Percentiles rank a stretch among this genome's conserved stretches.
Evolutionary conservation across 1,284 basidiomycete species (phyloP).

Genomic region (Earliella scabrosa): DNA sequence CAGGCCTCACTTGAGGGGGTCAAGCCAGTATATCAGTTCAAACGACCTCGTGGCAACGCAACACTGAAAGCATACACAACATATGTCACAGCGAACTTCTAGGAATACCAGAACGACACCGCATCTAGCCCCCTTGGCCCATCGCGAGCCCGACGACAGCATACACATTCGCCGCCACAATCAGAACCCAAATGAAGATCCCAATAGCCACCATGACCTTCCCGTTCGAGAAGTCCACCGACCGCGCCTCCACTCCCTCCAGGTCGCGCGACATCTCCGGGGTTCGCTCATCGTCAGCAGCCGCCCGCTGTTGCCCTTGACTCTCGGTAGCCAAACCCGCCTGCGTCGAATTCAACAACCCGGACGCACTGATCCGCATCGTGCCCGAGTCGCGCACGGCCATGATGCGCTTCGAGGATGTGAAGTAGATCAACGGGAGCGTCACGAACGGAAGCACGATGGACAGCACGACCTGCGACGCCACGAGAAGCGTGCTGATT

Average conservation of each 20-base stretch:
- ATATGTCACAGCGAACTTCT: no score
- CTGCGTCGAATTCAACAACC: no score
- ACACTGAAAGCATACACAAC: no score
- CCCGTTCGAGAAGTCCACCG: slow-evolving; percentile 65
- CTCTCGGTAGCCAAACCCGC: not conserved
- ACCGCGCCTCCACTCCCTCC: slow-evolving; percentile 30
- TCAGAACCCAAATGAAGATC: slow-evolving; percentile 59
- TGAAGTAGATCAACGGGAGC: slow-evolving; percentile 79
- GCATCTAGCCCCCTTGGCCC: not conserved
- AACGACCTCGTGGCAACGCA: no score
- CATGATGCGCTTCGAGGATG: slow-evolving; percentile 74
- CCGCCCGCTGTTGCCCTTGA: not conserved
- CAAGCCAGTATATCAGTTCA: no score
- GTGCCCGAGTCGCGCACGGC: slow-evolving; percentile 38
- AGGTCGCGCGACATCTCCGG: not conserved
- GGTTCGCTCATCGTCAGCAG: no score
- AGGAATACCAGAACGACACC: no score
- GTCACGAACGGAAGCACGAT: slow-evolving; percentile 89
- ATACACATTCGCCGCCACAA: slow-evolving; percentile 72
- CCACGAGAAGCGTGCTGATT: slow-evolving; percentile 83
- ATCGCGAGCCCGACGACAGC: slow-evolving; percentile 54
- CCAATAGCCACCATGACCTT: slow-evolving; percentile 57
- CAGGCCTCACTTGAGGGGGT: no score
- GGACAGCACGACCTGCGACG: slow-evolving; percentile 85
- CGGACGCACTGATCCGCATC: no score